Conservation (phyloP, 192 early-diverging fungal genomes). For the Phlyctochytrium arcticum region DNA sequence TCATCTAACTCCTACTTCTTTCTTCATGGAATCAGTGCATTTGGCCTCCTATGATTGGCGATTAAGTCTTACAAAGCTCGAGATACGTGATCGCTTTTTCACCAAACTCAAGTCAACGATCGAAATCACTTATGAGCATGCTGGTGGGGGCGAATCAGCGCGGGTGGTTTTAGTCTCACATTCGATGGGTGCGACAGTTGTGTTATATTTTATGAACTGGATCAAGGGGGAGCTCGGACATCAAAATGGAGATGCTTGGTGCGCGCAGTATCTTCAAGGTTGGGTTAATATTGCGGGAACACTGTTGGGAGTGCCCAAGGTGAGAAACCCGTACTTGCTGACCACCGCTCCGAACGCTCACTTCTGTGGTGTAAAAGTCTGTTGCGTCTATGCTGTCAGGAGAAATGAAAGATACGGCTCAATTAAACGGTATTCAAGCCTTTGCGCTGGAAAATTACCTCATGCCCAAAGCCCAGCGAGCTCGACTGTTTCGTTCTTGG, state of each 20-base stretch:
- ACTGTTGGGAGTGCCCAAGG: conserved; percentile 82
- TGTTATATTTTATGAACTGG: conserved; percentile 87
- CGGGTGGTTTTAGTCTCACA: conserved; percentile 59
- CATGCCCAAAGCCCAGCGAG: conserved; percentile 60
- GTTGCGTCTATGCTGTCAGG: conserved; percentile 24
- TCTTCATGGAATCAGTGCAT: conserved; percentile 44
- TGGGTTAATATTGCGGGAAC: conserved; percentile 86
- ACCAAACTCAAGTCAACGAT: conserved; percentile 68
- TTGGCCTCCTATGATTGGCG: conserved; percentile 90
- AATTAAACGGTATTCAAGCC: conserved; percentile 68
- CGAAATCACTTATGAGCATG: conserved; percentile 48
- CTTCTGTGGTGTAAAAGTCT: no score
- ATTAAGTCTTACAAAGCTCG: conserved; percentile 69
- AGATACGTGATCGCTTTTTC: conserved; percentile 79
- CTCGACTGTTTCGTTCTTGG: conserved; percentile 77
- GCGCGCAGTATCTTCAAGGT: conserved; percentile 68
- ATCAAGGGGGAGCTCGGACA: conserved; percentile 64
- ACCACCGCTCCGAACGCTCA: no score
- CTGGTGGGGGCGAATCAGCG: conserved; percentile 28
- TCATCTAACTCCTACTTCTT: background rate
- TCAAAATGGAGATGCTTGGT: conserved; percentile 68
- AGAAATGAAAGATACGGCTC: conserved; percentile 83
- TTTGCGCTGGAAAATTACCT: conserved; percentile 63
- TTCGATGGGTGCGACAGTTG: conserved; percentile 66
- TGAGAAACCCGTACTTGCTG: no score